These are phyloP conservation scores for Alopecurus myosuroides DNA, from an alignment of 176 grass and related monocot species.

Conservation along the genomic window DNA sequence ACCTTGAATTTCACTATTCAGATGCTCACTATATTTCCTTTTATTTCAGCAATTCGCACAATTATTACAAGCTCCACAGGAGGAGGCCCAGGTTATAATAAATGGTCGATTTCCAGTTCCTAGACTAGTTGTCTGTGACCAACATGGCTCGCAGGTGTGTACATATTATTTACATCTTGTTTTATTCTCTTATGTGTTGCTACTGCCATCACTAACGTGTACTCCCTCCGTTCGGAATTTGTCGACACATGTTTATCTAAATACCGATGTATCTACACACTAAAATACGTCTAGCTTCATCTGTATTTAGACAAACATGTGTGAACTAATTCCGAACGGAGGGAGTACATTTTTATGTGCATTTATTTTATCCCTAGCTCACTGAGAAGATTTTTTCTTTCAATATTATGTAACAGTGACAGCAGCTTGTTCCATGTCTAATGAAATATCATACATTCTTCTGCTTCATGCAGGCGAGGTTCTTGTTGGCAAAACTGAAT, in stretches of 20 bases:
- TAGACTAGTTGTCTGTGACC: conserved; percentile 95
- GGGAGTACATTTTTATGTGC: too few species aligned
- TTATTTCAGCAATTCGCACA: conserved; percentile 78
- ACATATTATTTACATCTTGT: conserved; percentile 7
- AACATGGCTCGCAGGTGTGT: conserved; percentile 92
- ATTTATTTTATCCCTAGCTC: neutral
- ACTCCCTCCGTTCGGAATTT: too few species aligned
- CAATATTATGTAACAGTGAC: neutral
- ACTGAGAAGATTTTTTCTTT: neutral
- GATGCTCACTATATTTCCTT: conserved; percentile 16
- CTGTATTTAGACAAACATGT: too few species aligned
- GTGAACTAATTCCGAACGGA: too few species aligned
- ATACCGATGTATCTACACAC: too few species aligned
- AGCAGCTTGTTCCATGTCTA: neutral
- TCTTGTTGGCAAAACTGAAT: conserved; percentile 94
- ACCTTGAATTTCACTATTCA: neutral
- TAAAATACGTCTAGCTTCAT: too few species aligned
- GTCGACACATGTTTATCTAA: too few species aligned
- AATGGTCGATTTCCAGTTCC: conserved; percentile 86
- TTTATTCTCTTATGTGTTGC: conserved; percentile 10
- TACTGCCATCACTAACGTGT: conserved; percentile 5
- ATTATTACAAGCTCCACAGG: conserved; percentile 83
- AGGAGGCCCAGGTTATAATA: conserved; percentile 80
- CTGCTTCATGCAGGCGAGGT: conserved; percentile 68
- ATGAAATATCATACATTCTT: neutral